Percentiles rank a stretch among this genome's conserved stretches.
phyloP scores from a whole-genome alignment of 768 basidiomycete species.

The Auriscalpium orientale region DNA sequence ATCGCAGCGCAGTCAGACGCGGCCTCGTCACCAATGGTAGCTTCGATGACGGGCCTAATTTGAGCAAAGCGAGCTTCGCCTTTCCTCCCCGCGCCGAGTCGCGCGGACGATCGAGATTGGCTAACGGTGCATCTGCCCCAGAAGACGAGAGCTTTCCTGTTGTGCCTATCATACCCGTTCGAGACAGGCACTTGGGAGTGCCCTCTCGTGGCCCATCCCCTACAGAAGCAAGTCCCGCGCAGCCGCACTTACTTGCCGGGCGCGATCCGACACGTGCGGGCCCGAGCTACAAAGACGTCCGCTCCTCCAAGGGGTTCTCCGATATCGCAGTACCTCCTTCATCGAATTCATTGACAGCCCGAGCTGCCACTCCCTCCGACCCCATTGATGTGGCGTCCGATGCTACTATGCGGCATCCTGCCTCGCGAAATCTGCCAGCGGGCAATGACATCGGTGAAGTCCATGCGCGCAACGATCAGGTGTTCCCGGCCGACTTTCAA shows the following conservation, averaged over 20 bases:
- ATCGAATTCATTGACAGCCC: background rate
- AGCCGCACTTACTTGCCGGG: background rate
- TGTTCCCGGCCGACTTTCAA: constrained; percentile 24
- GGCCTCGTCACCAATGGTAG: constrained; percentile 22
- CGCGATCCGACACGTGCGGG: background rate
- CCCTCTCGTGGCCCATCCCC: background rate
- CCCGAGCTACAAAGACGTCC: background rate
- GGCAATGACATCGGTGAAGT: constrained; percentile 1
- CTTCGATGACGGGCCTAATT: constrained; percentile 34
- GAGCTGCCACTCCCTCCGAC: background rate
- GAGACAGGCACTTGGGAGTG: background rate
- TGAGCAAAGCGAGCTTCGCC: constrained; percentile 43
- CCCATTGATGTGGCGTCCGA: background rate
- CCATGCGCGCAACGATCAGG: background rate
- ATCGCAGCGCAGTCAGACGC: constrained; percentile 24
- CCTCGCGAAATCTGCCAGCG: constrained; percentile 6
- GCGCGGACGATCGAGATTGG: constrained; percentile 12
- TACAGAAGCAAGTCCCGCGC: background rate
- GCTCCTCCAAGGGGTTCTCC: background rate
- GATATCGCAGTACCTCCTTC: constrained; percentile 1
- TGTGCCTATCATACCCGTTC: background rate
- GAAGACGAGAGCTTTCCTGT: constrained; percentile 1
- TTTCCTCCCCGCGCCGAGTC: constrained; percentile 36
- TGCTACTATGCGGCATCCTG: background rate
- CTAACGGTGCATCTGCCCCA: background rate